phyloP scores from a whole-genome alignment of 2,329 filamentous ascomycete species.

The Chaetomium globosum region DNA sequence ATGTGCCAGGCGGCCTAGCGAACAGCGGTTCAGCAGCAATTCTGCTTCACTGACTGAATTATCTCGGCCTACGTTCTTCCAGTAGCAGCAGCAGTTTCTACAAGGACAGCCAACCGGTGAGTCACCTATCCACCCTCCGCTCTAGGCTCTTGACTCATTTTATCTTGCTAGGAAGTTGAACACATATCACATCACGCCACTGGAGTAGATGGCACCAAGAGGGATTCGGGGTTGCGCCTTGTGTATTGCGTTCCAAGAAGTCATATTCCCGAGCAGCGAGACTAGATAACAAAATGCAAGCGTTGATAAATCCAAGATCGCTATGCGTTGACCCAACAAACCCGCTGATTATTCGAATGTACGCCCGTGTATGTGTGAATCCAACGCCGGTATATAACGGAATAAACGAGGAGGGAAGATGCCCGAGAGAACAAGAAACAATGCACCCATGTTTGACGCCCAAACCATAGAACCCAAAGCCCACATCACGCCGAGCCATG shows the following conservation, averaged over 20 bases:
- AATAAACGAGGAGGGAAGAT: slow-evolving; percentile 17
- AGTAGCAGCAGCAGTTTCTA: too few species aligned
- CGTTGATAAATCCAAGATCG: slow-evolving; percentile 4
- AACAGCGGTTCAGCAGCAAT: too few species aligned
- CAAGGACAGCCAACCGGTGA: too few species aligned
- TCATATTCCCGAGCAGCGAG: neutral
- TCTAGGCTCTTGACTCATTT: too few species aligned
- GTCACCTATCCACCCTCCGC: too few species aligned
- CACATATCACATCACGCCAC: too few species aligned
- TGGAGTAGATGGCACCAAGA: neutral
- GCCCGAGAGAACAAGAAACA: neutral
- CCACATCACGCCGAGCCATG: neutral
- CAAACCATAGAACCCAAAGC: slow-evolving; percentile 19
- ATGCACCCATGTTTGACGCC: slow-evolving; percentile 14
- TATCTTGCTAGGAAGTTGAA: too few species aligned
- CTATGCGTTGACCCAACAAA: slow-evolving; percentile 12
- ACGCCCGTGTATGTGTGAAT: slow-evolving; percentile 2
- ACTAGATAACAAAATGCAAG: slow-evolving; percentile 3
- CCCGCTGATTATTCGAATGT: slow-evolving; percentile 5
- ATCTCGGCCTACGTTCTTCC: too few species aligned
- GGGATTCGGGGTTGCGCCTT: neutral
- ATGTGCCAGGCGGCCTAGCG: too few species aligned
- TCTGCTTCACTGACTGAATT: too few species aligned
- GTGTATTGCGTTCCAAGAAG: neutral
- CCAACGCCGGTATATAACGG: slow-evolving; percentile 10